These are phyloP conservation scores for Luvunga scandens DNA, from an alignment of 345 rosid species.

Conservation along the genomic window DNA sequence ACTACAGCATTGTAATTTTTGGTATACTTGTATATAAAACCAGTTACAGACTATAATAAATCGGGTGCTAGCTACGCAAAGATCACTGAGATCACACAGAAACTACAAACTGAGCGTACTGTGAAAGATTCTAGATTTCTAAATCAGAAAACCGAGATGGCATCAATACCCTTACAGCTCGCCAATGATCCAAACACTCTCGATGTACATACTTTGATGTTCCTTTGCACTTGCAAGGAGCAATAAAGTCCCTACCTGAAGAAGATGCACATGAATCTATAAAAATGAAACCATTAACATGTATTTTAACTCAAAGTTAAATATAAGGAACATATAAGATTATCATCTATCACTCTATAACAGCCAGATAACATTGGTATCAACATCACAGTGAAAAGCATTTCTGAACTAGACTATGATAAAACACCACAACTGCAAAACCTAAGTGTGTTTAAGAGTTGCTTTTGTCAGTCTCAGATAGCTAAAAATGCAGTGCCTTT, in stretches of 20 bases:
- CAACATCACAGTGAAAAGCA: neutral
- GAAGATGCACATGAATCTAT: neutral
- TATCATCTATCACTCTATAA: neutral
- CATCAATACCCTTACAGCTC: conserved; percentile 75
- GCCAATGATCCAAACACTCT: conserved; percentile 98
- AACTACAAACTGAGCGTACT: neutral
- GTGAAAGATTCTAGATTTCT: neutral
- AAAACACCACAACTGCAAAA: neutral
- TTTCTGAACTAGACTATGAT: neutral
- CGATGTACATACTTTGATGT: conserved; percentile 97
- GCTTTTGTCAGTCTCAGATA: neutral
- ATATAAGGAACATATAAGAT: neutral
- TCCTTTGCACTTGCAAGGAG: conserved; percentile 99
- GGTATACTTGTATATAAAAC: neutral
- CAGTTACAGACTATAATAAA: neutral
- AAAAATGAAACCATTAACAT: neutral
- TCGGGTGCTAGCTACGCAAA: neutral
- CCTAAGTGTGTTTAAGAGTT: neutral
- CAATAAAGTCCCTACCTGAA: conserved; percentile 98
- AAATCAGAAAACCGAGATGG: neutral
- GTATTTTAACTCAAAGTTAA: neutral
- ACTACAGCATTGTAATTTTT: neutral
- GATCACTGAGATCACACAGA: neutral
- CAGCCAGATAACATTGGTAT: neutral
- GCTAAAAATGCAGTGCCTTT: neutral